Conservation (phyloP, 148 eudicot genomes). For the Pouteria glomerata region DNA sequence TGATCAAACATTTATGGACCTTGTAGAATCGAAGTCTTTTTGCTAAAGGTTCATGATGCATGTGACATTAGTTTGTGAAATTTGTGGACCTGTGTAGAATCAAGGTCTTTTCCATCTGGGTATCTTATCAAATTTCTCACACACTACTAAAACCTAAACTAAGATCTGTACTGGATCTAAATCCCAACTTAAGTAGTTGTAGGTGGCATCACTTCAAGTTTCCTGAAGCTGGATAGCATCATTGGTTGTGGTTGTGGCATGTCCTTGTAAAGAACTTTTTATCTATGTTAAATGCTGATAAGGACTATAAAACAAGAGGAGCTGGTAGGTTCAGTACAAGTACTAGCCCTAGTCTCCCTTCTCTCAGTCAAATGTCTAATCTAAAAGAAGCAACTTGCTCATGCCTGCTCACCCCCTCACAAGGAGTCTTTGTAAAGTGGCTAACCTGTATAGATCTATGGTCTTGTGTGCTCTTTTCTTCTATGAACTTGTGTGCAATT, state of each 20-base stretch:
- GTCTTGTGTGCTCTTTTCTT: not conserved
- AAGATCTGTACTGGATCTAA: not conserved
- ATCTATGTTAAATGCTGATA: not conserved
- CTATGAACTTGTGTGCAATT: not conserved
- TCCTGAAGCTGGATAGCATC: not conserved
- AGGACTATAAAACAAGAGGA: not conserved
- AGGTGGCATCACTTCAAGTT: not conserved
- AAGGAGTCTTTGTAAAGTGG: constrained; percentile 1
- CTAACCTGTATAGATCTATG: not conserved
- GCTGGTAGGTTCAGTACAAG: not conserved
- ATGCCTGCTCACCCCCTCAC: too few relatives aligned
- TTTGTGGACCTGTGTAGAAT: not conserved
- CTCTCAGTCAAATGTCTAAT: not conserved
- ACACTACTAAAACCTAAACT: not conserved
- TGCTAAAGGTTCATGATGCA: too few relatives aligned
- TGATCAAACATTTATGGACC: not conserved
- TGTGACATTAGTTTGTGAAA: too few relatives aligned
- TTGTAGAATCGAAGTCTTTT: too few relatives aligned
- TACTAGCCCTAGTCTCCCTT: not conserved
- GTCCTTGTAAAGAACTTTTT: not conserved
- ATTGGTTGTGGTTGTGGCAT: not conserved
- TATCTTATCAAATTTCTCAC: not conserved
- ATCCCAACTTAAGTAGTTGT: not conserved
- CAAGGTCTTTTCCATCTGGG: not conserved
- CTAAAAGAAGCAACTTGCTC: not conserved